phyloP scores from a whole-genome alignment of 257 asterid genomes.

The Sherardia arvensis region DNA sequence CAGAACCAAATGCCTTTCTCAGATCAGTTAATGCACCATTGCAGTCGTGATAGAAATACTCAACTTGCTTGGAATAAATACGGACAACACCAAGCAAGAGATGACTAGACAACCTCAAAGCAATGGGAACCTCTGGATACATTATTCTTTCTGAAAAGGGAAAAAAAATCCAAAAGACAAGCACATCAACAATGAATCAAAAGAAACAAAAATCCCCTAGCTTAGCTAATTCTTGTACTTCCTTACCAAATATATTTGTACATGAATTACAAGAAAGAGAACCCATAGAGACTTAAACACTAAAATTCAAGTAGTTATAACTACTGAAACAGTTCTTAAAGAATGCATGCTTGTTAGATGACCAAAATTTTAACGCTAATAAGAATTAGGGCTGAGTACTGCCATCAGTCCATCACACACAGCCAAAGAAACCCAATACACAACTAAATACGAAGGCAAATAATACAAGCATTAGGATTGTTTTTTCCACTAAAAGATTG shows the following conservation, averaged over 20 bases:
- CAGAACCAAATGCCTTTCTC: conserved; percentile 33
- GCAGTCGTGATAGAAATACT: conserved; percentile 69
- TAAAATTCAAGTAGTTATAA: not conserved
- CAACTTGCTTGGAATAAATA: conserved; percentile 80
- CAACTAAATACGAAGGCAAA: not conserved
- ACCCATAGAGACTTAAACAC: not conserved
- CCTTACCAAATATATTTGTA: not conserved
- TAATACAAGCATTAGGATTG: not conserved
- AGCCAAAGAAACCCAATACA: too few species aligned
- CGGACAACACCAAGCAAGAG: conserved; percentile 93
- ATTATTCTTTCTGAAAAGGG: conserved; percentile 56
- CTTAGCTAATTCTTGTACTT: not conserved
- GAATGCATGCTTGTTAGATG: not conserved
- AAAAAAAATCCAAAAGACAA: conserved; percentile 2
- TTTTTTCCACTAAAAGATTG: too few species aligned
- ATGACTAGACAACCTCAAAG: conserved; percentile 86
- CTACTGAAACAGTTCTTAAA: not conserved
- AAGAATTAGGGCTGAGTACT: not conserved
- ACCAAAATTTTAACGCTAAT: not conserved
- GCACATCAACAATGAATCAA: not conserved
- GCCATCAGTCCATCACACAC: not conserved
- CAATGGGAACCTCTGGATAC: conserved; percentile 78
- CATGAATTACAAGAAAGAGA: not conserved
- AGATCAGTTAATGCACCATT: conserved; percentile 30
- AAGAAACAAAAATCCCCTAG: not conserved